These are phyloP conservation scores for Nicotiana otophora DNA, from an alignment of 257 asterid genomes.

Conservation along the genomic window DNA sequence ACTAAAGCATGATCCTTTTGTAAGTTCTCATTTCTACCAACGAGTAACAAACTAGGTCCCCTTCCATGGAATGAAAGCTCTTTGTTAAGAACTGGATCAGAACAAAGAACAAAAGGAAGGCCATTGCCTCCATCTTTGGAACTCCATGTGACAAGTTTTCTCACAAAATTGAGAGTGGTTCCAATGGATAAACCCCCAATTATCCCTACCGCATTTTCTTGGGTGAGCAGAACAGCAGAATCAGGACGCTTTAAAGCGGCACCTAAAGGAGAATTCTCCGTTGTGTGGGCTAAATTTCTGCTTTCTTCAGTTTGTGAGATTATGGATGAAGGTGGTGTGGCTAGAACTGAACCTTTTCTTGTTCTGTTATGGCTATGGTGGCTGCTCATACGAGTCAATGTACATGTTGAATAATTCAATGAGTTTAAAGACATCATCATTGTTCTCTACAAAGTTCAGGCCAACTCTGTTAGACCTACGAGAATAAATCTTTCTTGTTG, in stretches of 20 bases:
- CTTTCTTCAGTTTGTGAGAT: constrained; percentile 26
- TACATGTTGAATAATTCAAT: constrained; percentile 34
- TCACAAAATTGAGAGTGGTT: constrained; percentile 32
- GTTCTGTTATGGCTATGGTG: constrained; percentile 29
- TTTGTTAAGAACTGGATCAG: constrained; percentile 52
- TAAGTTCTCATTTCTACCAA: constrained; percentile 13
- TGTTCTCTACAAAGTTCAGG: constrained; percentile 22
- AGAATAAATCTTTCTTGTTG: background rate
- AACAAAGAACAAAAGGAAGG: constrained; percentile 49
- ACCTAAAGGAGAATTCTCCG: constrained; percentile 10
- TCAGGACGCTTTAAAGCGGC: background rate
- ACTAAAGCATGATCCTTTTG: constrained; percentile 21
- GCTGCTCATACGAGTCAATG: constrained; percentile 29
- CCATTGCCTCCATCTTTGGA: constrained; percentile 21
- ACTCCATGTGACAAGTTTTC: constrained; percentile 32
- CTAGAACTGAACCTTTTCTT: constrained; percentile 32
- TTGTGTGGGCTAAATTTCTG: constrained; percentile 15
- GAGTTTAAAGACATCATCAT: constrained; percentile 43
- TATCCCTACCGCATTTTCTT: constrained; percentile 34
- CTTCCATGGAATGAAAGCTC: constrained; percentile 36
- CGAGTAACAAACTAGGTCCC: constrained; percentile 15
- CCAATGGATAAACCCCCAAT: constrained; percentile 34
- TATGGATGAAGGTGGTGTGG: constrained; percentile 29
- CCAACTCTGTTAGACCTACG: background rate
- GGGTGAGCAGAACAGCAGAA: constrained; percentile 15